A percentile compares a stretch with the other conserved stretches of the same genome.
Conservation (phyloP, 345 rosid species). For the Zanthoxylum bungeanum region DNA sequence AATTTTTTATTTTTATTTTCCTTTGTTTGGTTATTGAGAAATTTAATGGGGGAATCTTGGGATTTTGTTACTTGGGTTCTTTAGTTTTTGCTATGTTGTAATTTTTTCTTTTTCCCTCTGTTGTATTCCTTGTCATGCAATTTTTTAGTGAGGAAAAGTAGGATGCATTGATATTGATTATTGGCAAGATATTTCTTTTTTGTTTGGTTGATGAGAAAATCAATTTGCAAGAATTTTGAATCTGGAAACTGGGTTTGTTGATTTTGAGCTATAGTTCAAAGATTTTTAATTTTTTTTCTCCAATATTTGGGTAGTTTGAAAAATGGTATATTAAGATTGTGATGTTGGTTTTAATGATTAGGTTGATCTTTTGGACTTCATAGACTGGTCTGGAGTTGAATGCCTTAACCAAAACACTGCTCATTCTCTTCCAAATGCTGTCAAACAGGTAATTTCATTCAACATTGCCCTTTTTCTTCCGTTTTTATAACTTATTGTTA, state of each 20-base stretch:
- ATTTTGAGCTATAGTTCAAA: neutral
- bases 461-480: neutral
- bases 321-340: neutral
- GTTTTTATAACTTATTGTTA: neutral
- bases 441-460: constrained; percentile 64
- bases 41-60: constrained; percentile 6
- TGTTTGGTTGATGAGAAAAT: constrained; percentile 3
- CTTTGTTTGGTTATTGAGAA: constrained; percentile 10
- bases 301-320: neutral
- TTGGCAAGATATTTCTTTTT: neutral
- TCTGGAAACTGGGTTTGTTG: neutral
- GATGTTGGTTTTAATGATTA: constrained; percentile 26
- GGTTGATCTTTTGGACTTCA: constrained; percentile 87
- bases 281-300: neutral
- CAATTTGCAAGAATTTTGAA: neutral
- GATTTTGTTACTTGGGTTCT: constrained; percentile 27
- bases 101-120: too few relatives aligned
- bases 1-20: neutral
- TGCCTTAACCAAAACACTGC: constrained; percentile 78
- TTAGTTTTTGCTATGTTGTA: neutral
- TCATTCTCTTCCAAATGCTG: constrained; percentile 76
- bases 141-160: neutral
- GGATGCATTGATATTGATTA: neutral
- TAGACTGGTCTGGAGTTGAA: constrained; percentile 96
- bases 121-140: neutral